These are phyloP conservation scores for Candida nitratophila DNA, from an alignment of 805 yeast species.

Conservation along the genomic window DNA sequence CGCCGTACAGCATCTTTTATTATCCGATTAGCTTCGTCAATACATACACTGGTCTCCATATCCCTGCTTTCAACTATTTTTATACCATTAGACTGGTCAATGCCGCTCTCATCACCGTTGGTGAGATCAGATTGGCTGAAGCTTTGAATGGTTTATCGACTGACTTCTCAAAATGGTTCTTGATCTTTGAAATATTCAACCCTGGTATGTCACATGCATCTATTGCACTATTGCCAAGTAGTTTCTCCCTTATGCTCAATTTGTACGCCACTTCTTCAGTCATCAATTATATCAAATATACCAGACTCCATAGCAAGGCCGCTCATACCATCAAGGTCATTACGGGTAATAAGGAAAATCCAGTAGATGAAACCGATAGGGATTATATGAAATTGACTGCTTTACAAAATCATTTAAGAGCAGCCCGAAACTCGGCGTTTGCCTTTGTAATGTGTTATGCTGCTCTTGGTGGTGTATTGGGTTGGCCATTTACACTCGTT, in stretches of 20 bases:
- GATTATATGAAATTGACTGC: conserved; percentile 5
- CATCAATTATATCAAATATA: conserved; percentile 26
- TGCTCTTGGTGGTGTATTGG: conserved; percentile 66
- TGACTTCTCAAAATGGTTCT: conserved; percentile 49
- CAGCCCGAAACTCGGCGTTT: conserved; percentile 15
- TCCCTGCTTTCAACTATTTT: conserved; percentile 32
- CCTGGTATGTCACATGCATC: conserved; percentile 91
- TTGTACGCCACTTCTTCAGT: conserved; percentile 37
- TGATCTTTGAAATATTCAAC: conserved; percentile 51
- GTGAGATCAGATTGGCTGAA: conserved; percentile 48
- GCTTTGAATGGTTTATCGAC: conserved; percentile 31
- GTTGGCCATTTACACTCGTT: conserved; percentile 85
- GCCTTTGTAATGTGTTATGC: conserved; percentile 34
- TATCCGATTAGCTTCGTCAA: conserved; percentile 15
- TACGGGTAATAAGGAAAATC: conserved; percentile 6
- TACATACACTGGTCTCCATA: not conserved
- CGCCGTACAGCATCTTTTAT: conserved; percentile 33
- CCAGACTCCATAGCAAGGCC: conserved; percentile 11
- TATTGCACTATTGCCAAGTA: conserved; percentile 77
- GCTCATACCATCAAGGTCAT: conserved; percentile 10
- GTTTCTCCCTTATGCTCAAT: conserved; percentile 57
- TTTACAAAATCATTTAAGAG: conserved; percentile 10
- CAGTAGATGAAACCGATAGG: conserved; percentile 11
- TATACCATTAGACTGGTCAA: conserved; percentile 44
- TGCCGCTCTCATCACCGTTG: conserved; percentile 31